Conservation (phyloP, 768 basidiomycete genomes). For the Leccinum variicolor region DNA sequence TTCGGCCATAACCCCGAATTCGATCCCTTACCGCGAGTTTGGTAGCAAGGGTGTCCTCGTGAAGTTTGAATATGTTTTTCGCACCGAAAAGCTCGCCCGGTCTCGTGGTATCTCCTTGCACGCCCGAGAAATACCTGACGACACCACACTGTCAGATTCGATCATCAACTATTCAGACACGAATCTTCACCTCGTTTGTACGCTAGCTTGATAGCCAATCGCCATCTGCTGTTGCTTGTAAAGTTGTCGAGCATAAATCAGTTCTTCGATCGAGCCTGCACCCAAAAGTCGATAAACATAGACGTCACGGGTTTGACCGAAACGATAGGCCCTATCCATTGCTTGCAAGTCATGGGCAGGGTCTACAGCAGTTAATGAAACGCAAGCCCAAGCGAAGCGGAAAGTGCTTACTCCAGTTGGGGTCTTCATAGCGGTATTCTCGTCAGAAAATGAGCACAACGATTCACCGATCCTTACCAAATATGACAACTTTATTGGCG, state of each 20-base stretch:
- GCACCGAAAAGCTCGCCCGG: constrained; percentile 85
- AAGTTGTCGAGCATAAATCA: constrained; percentile 85
- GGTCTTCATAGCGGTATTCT: constrained; percentile 47
- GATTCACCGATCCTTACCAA: constrained; percentile 47
- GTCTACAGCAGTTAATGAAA: constrained; percentile 47
- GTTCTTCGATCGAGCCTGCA: constrained; percentile 83
- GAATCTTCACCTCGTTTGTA: constrained; percentile 67
- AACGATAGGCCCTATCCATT: constrained; percentile 83
- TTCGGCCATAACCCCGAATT: not conserved
- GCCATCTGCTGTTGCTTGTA: constrained; percentile 95
- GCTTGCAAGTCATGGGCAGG: constrained; percentile 94
- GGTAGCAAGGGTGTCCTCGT: constrained; percentile 66
- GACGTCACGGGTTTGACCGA: constrained; percentile 86
- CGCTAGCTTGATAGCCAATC: constrained; percentile 81
- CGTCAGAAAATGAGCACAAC: not conserved
- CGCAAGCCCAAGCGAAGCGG: not conserved
- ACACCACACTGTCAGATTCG: not conserved
- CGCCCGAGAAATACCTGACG: constrained; percentile 71
- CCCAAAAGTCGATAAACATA: constrained; percentile 80
- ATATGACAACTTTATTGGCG: constrained; percentile 93
- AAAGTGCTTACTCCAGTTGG: constrained; percentile 86
- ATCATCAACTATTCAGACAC: not conserved
- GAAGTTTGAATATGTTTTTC: constrained; percentile 80
- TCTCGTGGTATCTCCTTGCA: constrained; percentile 71
- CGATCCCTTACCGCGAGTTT: constrained; percentile 58